phyloP scores from a whole-genome alignment of 345 rosid genomes.

The Physaria fendleri region DNA sequence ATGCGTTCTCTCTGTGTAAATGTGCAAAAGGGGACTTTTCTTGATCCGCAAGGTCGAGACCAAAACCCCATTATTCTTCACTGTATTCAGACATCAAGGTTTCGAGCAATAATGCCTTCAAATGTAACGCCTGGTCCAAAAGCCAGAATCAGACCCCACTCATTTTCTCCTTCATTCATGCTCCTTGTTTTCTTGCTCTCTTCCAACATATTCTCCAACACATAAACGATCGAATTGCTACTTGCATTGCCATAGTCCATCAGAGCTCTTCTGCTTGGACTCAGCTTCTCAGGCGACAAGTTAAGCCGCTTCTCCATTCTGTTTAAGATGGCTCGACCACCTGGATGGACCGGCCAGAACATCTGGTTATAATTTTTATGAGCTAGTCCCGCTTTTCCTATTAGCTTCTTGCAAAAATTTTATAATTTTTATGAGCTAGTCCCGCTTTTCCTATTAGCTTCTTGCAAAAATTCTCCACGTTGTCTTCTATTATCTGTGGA shows the following conservation, averaged over 20 bases:
- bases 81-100: slow-evolving; percentile 44
- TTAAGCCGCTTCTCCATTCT: slow-evolving; percentile 72
- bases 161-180: slow-evolving; percentile 22
- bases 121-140: slow-evolving; percentile 97
- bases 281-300: slow-evolving; percentile 67
- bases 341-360: slow-evolving; percentile 99
- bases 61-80: background rate
- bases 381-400: slow-evolving; percentile 38
- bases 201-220: slow-evolving; percentile 83
- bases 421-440: slow-evolving; percentile 44
- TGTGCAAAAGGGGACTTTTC: too few relatives aligned
- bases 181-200: slow-evolving; percentile 47
- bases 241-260: slow-evolving; percentile 94
- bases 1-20: too few relatives aligned
- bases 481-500: slow-evolving; percentile 87
- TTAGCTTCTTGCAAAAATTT: slow-evolving; percentile 65
- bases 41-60: slow-evolving; percentile 22
- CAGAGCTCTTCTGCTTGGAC: slow-evolving; percentile 75
- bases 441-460: slow-evolving; percentile 49
- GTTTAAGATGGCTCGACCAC: slow-evolving; percentile 93
- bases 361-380: slow-evolving; percentile 56
- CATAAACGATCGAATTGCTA: slow-evolving; percentile 87
- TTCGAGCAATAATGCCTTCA: slow-evolving; percentile 93
- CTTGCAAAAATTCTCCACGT: slow-evolving; percentile 69
- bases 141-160: slow-evolving; percentile 83